Conservation (phyloP, 2,329 filamentous ascomycete genomes). For the Phaeosphaeria sp. region DNA sequence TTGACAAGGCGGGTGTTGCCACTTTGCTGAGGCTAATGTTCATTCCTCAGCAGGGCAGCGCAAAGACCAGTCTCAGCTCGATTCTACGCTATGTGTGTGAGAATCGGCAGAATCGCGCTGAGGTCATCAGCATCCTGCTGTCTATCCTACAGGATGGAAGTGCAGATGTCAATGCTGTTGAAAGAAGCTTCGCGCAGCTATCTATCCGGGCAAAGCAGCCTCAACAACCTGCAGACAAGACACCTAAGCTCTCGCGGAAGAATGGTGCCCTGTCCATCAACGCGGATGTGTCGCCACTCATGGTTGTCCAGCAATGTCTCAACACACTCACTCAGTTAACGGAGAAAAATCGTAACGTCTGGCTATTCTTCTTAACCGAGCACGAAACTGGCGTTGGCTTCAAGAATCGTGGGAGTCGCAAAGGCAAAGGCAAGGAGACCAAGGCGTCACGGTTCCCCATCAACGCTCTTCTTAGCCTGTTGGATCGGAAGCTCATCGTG, state of each 20-base stretch:
- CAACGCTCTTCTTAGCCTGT: slow-evolving; percentile 84
- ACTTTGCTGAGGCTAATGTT: slow-evolving; percentile 99
- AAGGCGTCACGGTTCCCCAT: slow-evolving; percentile 88
- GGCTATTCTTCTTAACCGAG: slow-evolving; percentile 91
- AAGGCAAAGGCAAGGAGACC: slow-evolving; percentile 86
- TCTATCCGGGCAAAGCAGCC: slow-evolving; percentile 88
- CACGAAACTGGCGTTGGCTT: slow-evolving; percentile 81
- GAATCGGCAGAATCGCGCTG: slow-evolving; percentile 93
- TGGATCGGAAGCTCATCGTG: slow-evolving; percentile 94
- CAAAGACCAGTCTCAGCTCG: slow-evolving; percentile 81
- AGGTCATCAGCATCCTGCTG: slow-evolving; percentile 90
- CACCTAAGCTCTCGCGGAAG: slow-evolving; percentile 81
- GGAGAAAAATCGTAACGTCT: slow-evolving; percentile 82
- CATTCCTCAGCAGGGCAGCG: slow-evolving; percentile 86
- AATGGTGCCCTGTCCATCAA: slow-evolving; percentile 69
- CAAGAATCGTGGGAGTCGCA: slow-evolving; percentile 78
- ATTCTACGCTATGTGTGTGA: slow-evolving; percentile 92
- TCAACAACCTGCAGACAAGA: slow-evolving; percentile 69
- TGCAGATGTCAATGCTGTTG: slow-evolving; percentile 88
- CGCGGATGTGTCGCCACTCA: slow-evolving; percentile 88
- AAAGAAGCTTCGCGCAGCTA: slow-evolving; percentile 92
- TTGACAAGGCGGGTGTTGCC: slow-evolving; percentile 93
- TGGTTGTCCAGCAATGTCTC: slow-evolving; percentile 95
- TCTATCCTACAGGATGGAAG: slow-evolving; percentile 96
- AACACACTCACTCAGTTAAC: slow-evolving; percentile 84